Conservation (phyloP, 2,329 filamentous ascomycete genomes). For the Cordyceps javanica region DNA sequence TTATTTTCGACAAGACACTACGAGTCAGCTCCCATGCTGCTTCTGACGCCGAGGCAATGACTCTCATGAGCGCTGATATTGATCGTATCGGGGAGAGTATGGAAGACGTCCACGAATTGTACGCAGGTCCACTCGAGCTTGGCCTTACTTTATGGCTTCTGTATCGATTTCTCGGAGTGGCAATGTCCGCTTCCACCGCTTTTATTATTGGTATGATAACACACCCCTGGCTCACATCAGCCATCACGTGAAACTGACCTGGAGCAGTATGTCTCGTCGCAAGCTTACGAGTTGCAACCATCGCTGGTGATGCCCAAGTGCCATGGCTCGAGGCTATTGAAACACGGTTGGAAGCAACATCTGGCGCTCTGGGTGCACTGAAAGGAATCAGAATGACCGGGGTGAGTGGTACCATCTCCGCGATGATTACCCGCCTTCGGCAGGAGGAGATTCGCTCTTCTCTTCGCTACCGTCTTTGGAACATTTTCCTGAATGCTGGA, state of each 20-base stretch:
- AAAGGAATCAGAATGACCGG: slow-evolving; percentile 39
- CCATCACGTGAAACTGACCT: background rate
- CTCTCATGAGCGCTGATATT: slow-evolving; percentile 39
- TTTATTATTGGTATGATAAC: slow-evolving; percentile 18
- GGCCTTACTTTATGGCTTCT: slow-evolving; percentile 29
- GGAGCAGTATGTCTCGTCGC: slow-evolving; percentile 11
- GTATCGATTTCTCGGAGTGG: slow-evolving; percentile 19
- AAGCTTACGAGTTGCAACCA: slow-evolving; percentile 19
- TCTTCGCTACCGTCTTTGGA: slow-evolving; percentile 21
- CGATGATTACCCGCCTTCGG: slow-evolving; percentile 28
- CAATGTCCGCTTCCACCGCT: slow-evolving; percentile 18
- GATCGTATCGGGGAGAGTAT: slow-evolving; percentile 26
- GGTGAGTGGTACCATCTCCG: slow-evolving; percentile 26
- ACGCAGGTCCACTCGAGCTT: slow-evolving; percentile 29
- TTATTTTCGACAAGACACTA: slow-evolving; percentile 43
- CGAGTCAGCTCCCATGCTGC: slow-evolving; percentile 23
- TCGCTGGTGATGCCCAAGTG: slow-evolving; percentile 18
- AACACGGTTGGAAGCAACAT: slow-evolving; percentile 19
- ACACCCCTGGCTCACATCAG: background rate
- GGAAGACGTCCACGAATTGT: slow-evolving; percentile 26
- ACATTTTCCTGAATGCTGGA: slow-evolving; percentile 14
- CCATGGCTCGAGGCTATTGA: slow-evolving; percentile 24
- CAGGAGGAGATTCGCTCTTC: slow-evolving; percentile 29
- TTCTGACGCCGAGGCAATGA: slow-evolving; percentile 30
- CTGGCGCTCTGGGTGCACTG: slow-evolving; percentile 24